Base-by-base conservation (phyloP, 345 rosid species). In the Moricandia moricandioides region DNA sequence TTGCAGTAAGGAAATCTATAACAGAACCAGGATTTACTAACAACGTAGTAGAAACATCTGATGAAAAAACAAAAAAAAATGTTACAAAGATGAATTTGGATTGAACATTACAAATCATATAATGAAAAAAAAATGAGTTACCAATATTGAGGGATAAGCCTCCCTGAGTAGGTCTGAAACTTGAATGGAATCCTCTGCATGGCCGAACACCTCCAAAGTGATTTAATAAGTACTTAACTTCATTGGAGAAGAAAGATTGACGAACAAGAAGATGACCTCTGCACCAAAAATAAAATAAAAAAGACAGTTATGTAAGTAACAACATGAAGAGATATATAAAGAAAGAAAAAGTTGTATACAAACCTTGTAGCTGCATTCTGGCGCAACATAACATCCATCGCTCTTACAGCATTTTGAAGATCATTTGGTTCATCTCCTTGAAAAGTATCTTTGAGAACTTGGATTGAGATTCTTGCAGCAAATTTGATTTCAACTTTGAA, bases 361-460 rank as follows among this genome's bases (percentile, higher is more conserved):
- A n/a, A 92, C 98, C 83, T 85, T 70, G 80, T 86, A 24, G 93
- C 86, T 12, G 95, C 91, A 80, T 87, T 87, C 80, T 93, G 97
- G 66, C 96, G 77, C 72, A 93, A 67, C 35, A 93, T 87, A 12
- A 86, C 85, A 72, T 89, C 97, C 70, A 93, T 63, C 3, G 87
- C 97, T 76, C 97, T 84, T 1, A 88, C 39, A 7, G 21, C 55
- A 49, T 49, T 18, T 49, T 49, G 21, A 49, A 49, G 55, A 6
- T 49, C 21, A 2, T 49, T 87, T 0, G 89, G 79, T 67, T 91
- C 92, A 31, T 86, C 85, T 31, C 97, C 97, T 14, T 87, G 86
- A 55, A 88, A 59, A 5, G 96, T 89, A 83, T 63, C 84, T 16
- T 83, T 88, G 67, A 91, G 88, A 26, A 93, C 86, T 35, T 83